Evolutionary conservation across 345 rosid genomes (phyloP).

Genomic region (Geranium rotundifolium): DNA sequence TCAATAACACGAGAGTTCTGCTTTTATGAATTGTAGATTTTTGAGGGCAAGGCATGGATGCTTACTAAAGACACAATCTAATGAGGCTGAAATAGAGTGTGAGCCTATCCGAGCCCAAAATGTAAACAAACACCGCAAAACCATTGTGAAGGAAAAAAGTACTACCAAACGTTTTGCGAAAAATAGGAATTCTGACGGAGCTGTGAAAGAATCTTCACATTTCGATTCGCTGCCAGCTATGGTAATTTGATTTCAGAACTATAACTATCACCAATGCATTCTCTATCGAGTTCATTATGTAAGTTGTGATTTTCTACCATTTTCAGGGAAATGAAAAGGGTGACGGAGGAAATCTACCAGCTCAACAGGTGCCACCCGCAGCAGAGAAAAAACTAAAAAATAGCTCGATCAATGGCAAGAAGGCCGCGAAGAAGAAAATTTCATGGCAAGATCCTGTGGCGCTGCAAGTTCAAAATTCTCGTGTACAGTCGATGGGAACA

Average conservation of each 20-base stretch:
- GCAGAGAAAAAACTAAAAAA: neutral
- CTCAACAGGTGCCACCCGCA: neutral
- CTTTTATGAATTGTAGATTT: constrained; percentile 8
- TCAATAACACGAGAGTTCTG: neutral
- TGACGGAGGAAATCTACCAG: neutral
- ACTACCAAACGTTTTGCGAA: neutral
- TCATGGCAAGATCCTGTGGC: constrained; percentile 28
- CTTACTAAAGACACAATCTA: constrained; percentile 6
- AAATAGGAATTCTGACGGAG: neutral
- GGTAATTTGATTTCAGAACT: neutral
- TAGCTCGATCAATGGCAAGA: constrained; percentile 6
- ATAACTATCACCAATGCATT: neutral
- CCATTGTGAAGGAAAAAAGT: neutral
- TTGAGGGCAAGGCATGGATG: constrained; percentile 11
- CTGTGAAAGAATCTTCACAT: neutral
- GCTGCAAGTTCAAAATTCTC: constrained; percentile 7
- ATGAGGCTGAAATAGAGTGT: neutral
- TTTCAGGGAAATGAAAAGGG: neutral
- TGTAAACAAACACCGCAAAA: constrained; percentile 2
- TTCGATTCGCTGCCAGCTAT: neutral
- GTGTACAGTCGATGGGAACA: neutral
- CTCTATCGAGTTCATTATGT: neutral
- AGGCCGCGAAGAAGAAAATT: constrained; percentile 23
- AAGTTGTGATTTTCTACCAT: neutral
- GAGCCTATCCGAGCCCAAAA: constrained; percentile 1